These are phyloP conservation scores for Apiospora koreana DNA, from an alignment of 2,329 filamentous ascomycete genomes.

Conservation along the genomic window DNA sequence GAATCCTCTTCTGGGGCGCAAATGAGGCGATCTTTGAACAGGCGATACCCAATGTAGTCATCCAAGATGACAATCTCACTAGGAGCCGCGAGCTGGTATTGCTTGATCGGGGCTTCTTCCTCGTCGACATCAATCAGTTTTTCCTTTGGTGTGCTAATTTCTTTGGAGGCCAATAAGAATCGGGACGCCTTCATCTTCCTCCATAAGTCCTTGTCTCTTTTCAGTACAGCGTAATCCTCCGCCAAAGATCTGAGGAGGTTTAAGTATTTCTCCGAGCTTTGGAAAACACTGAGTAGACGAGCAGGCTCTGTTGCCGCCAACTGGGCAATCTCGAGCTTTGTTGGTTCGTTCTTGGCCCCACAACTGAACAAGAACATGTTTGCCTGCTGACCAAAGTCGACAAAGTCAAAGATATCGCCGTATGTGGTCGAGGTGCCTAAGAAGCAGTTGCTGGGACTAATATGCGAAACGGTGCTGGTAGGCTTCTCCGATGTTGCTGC, in stretches of 20 bases:
- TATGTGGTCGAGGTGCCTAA: slow-evolving; percentile 72
- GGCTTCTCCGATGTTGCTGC: slow-evolving; percentile 38
- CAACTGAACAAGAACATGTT: slow-evolving; percentile 88
- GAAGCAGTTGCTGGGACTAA: slow-evolving; percentile 76
- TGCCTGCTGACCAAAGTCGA: slow-evolving; percentile 85
- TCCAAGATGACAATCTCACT: slow-evolving; percentile 77
- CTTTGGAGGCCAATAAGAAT: slow-evolving; percentile 82
- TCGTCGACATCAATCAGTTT: slow-evolving; percentile 57
- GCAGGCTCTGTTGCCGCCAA: slow-evolving; percentile 84
- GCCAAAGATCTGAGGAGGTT: slow-evolving; percentile 79
- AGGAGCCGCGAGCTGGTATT: slow-evolving; percentile 76
- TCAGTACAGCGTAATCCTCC: slow-evolving; percentile 68
- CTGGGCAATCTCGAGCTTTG: slow-evolving; percentile 78
- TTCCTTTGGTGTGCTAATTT: slow-evolving; percentile 55
- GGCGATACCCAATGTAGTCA: slow-evolving; percentile 83
- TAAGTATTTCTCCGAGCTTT: slow-evolving; percentile 83
- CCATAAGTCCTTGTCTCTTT: slow-evolving; percentile 77
- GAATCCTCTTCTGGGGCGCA: slow-evolving; percentile 88
- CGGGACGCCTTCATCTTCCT: slow-evolving; percentile 72
- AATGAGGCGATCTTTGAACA: slow-evolving; percentile 83
- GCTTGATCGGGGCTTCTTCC: slow-evolving; percentile 66
- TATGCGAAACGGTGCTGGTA: slow-evolving; percentile 46
- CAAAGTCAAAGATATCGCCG: slow-evolving; percentile 93
- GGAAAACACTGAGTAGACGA: slow-evolving; percentile 76
- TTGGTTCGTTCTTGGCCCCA: slow-evolving; percentile 89